Base-by-base conservation (phyloP, 768 basidiomycete species). In the Rhodosporidiobolus odoratus region DNA sequence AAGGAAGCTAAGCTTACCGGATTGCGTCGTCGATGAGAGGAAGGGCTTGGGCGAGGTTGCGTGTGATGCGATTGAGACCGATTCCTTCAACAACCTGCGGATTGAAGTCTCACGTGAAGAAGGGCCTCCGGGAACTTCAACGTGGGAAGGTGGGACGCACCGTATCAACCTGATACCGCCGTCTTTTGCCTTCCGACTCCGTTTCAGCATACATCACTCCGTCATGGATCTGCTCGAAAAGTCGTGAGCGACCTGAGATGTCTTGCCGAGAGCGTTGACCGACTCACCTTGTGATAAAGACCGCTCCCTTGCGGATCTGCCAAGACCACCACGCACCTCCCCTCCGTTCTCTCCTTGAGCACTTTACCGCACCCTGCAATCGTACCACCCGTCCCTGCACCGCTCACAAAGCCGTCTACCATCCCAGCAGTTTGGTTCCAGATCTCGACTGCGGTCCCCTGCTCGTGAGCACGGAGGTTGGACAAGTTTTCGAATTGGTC, bases 401-500 rank as follows among this genome's bases (percentile, higher is more conserved):
- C 95, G 37, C 88, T 86, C 50, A 98, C 88, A 76, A 97, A 97
- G 10, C 88, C 92, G 77, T 90, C 84, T 1, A 96, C 71, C 35
- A 81, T 80, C 17, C 93, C 93, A 76, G 87, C 88, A 12, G 91
- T 92, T 78, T 99, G 96, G 52, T 88, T 83, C 89, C 92, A 92
- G 41, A 98, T 91, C 81, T 98, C 96, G 0, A 92, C 93, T 0
- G 91, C 96, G 1, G 96, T 97, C 10, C 91, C 91, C 41, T 85
- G 80, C 72, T 85, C 91, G 78, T 99, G 96, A 0, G 95, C 92
- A 63, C 88, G 84, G 78, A 87, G 92, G 76, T 99, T 98, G 76
- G 89, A 91, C 75, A 83, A 85, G 79, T 94, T 98, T 89, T 97
- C 95, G 68, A 99, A 98, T 80, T 99, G 96, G 78, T 99, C 92